Conservation (phyloP, 345 rosid genomes). For the Populus ilicifolia region DNA sequence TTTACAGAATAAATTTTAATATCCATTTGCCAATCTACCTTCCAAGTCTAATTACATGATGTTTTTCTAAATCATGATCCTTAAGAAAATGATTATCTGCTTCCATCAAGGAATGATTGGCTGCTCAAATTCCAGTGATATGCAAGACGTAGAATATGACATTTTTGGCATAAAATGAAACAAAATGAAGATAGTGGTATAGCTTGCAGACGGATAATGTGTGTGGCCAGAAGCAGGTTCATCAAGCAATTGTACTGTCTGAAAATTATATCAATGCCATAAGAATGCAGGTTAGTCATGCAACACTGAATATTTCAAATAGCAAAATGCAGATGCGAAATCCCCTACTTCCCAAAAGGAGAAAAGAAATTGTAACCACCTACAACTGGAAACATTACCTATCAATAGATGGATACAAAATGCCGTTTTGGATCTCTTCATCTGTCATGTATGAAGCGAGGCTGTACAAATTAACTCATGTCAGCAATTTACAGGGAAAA, state of each 20-base stretch:
- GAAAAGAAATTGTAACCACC: neutral
- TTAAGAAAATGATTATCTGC: neutral
- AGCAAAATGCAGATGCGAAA: neutral
- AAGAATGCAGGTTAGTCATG: neutral
- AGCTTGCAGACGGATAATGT: neutral
- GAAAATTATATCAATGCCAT: neutral
- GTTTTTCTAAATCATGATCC: neutral
- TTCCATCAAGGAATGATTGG: neutral
- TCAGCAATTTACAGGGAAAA: conserved; percentile 11
- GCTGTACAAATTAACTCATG: conserved; percentile 42
- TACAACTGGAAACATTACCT: conserved; percentile 41
- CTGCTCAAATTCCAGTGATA: neutral
- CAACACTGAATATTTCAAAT: neutral
- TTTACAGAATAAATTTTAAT: neutral
- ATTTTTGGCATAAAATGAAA: neutral
- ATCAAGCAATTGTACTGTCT: neutral
- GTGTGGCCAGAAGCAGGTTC: no score
- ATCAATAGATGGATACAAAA: conserved; percentile 79
- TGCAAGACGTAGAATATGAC: neutral
- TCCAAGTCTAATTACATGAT: neutral
- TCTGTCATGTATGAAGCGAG: conserved; percentile 95
- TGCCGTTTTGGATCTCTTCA: conserved; percentile 68
- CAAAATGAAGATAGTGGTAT: neutral
- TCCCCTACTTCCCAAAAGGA: neutral
- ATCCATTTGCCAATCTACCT: neutral